Evolutionary conservation across 345 rosid species (phyloP).

Genomic region (Barbarea vulgaris): DNA sequence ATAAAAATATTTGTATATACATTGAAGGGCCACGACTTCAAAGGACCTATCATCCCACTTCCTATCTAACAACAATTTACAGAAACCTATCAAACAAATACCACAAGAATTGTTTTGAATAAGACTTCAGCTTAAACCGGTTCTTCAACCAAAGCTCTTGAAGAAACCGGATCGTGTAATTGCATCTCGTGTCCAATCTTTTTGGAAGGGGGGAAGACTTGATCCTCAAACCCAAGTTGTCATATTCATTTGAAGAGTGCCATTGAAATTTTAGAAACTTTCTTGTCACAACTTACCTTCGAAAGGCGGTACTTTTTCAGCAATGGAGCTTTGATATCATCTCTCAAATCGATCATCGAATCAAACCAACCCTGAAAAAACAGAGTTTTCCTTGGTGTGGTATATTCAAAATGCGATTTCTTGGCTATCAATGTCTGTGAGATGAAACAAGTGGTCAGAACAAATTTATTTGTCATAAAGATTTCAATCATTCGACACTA

Average conservation of each 20-base stretch:
- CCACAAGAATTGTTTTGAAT: not conserved
- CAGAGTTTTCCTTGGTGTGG: constrained; percentile 63
- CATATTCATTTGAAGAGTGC: constrained; percentile 35
- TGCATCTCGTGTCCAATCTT: not conserved
- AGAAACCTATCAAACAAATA: not conserved
- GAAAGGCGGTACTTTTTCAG: constrained; percentile 34
- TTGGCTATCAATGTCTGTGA: constrained; percentile 63
- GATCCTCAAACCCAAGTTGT: constrained; percentile 1
- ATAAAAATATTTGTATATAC: not conserved
- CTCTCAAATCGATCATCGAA: constrained; percentile 31
- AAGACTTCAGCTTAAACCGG: not conserved
- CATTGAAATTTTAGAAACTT: constrained; percentile 51
- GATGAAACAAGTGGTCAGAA: not conserved
- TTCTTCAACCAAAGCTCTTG: constrained; percentile 30
- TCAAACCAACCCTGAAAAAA: constrained; percentile 48
- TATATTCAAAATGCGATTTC: constrained; percentile 58
- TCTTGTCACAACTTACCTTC: constrained; percentile 34
- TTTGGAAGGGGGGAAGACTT: not conserved
- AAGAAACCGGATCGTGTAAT: constrained; percentile 14
- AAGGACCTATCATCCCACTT: constrained; percentile 5
- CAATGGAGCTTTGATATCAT: constrained; percentile 60
- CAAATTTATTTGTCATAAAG: not conserved
- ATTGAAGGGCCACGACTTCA: constrained; percentile 1
- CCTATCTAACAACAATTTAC: constrained; percentile 23
- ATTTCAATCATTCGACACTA: not conserved